Evolutionary conservation across 164 flowering plant genomes (phyloP).

Genomic region (Nymphaea colorata): DNA sequence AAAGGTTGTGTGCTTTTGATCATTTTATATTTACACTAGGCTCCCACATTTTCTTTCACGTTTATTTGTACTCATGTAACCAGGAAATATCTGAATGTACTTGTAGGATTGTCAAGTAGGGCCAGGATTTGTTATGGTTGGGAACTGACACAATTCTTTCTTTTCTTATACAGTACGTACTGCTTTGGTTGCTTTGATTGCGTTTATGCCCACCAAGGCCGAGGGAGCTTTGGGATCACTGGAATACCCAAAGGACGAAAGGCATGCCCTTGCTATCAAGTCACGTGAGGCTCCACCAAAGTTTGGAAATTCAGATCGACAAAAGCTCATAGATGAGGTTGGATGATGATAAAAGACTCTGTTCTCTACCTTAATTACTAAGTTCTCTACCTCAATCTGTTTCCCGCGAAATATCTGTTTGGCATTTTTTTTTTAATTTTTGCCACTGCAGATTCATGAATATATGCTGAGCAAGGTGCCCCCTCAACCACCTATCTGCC

Average conservation of each 20-base stretch:
- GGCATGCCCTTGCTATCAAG: conserved; percentile 67
- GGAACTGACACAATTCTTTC: too few species aligned
- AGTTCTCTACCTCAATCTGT: neutral
- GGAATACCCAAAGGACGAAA: conserved; percentile 82
- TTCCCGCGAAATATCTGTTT: too few species aligned
- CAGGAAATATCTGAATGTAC: too few species aligned
- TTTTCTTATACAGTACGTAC: conserved; percentile 54
- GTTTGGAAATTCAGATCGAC: conserved; percentile 78
- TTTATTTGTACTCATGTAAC: too few species aligned
- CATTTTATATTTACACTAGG: too few species aligned
- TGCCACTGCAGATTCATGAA: conserved; percentile 55
- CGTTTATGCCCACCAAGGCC: conserved; percentile 96
- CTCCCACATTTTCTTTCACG: too few species aligned
- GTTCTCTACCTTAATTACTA: too few species aligned
- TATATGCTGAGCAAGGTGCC: conserved; percentile 89
- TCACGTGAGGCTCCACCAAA: conserved; percentile 84
- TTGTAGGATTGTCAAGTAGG: too few species aligned
- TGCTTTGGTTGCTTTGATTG: conserved; percentile 90
- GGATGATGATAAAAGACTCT: neutral
- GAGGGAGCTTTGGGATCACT: conserved; percentile 91
- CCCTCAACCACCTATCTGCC: conserved; percentile 56
- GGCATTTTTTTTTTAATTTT: neutral
- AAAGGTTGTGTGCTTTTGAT: too few species aligned
- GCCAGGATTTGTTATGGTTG: too few species aligned
- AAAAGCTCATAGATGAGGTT: conserved; percentile 89